phyloP scores from a whole-genome alignment of 192 early-diverging fungal species.

The Helicostylum pulchrum region DNA sequence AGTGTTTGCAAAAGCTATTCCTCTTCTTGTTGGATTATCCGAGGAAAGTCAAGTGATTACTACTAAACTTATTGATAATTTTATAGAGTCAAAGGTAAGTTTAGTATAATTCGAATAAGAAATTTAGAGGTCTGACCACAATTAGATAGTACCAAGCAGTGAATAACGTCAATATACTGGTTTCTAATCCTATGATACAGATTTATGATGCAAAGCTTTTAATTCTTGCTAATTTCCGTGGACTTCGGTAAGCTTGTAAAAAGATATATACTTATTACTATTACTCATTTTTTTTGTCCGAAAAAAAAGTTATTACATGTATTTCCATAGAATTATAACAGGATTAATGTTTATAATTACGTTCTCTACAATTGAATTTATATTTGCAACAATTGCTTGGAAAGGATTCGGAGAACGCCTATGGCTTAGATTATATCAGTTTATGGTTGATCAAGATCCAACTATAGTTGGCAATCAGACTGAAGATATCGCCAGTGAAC shows the following conservation, averaged over 20 bases:
- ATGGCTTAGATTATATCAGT: constrained; percentile 15
- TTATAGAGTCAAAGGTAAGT: constrained; percentile 25
- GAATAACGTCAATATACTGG: constrained; percentile 37
- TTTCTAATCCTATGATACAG: constrained; percentile 44
- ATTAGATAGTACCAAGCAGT: constrained; percentile 28
- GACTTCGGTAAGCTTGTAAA: constrained; percentile 42
- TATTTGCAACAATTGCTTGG: constrained; percentile 52
- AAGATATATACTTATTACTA: neutral
- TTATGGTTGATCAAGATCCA: neutral
- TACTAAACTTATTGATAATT: constrained; percentile 28
- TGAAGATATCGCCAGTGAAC: too few relatives aligned
- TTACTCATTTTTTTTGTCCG: neutral
- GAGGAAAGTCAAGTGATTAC: constrained; percentile 29
- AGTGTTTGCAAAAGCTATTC: constrained; percentile 29
- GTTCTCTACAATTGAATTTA: constrained; percentile 47
- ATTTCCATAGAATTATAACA: constrained; percentile 44
- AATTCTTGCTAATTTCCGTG: constrained; percentile 55
- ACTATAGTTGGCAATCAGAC: too few relatives aligned
- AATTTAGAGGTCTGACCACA: neutral
- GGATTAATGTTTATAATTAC: constrained; percentile 41
- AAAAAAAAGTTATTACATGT: constrained; percentile 50
- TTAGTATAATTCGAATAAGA: neutral
- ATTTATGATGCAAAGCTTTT: constrained; percentile 48
- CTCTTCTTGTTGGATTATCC: constrained; percentile 24
- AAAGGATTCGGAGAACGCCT: constrained; percentile 26